Evolutionary conservation across 441 rosid genomes (phyloP), one percentile per base, ranked within the genome.

Genomic region (Rhodomyrtus psidioides): DNA sequence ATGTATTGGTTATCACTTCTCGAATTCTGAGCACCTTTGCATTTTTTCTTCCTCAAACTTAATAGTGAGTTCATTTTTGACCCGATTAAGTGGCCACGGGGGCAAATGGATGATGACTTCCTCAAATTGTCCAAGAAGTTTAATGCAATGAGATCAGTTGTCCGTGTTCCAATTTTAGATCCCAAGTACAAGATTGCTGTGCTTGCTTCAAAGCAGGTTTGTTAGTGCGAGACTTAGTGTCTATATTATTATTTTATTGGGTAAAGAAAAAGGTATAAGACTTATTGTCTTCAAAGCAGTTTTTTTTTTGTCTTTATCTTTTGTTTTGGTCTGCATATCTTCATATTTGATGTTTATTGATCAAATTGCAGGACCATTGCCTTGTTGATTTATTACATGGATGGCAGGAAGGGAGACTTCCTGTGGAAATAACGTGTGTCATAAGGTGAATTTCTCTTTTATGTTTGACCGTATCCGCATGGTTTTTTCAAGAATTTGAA

Each of bases 381-480:
- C 92, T 97, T 65, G 93, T 93, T 87, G 99, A 97, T 89, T 92
- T 96, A 91, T 93, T 97, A 60, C 95, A 97, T 85, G 90, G 90
- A 86, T 96, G 99, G 99, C 99, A 97, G 88, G 98, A 95, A 56
- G 98, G 96, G 28, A 94, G 89, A 82, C 97, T 97, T 88, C 99
- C 98, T 0, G 94, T 96, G 26, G 98, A 97, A 83, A 93, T 96
- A 88, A 88, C 95, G 86, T 91, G 99, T 89, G 99, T 97, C 28
- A 95, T 96, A 91, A 97, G 99, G 99, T 96, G 85, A 87, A 84
- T 28, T 27, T 81, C 59, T 34, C 2, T 7, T 55, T 27, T 82
- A 30, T 15, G 84, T 34, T 19, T 82, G 53, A 55, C 57, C 7
- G 2, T 56, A 53, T 74, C 49, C 13, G 17, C 81, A 74, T 12